Evolutionary conservation across 352 stramenopile species (phyloP), one percentile per base, ranked within the genome.

Genomic region (Globisporangium nunn): DNA sequence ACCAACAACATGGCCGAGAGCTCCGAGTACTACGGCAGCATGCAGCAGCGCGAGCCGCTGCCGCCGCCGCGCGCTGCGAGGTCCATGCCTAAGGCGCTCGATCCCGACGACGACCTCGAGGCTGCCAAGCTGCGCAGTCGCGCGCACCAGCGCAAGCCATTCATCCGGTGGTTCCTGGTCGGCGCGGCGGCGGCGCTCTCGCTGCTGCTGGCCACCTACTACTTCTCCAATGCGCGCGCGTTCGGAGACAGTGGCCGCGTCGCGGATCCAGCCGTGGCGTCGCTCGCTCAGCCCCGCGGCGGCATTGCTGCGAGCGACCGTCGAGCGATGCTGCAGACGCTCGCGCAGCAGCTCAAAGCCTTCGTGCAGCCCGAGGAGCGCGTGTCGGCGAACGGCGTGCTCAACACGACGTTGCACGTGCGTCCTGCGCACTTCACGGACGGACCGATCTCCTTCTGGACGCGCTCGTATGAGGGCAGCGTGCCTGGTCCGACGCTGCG

Each of bases 381-480:
- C 41, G 40, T 55, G 1, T 71, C 75, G 0, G 53, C 63, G 40
- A 63, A 83, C 56, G 82, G 85, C 47, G 71, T 81, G 58, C 75
- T 95, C 31, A 72, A 82, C 29, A 88, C 76, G 17, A 82, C 67
- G 17, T 54, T 95, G 12, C 63, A 58, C 10, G 74, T 93, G 14
- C 45, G 51, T 0, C 37, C 77, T 11, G 67, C 62, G 55, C 73
- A 68, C 28, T 79, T 87, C 37, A 66, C 67, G 8, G 66, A 72
- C 54, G 77, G 76, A 0, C 79, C 76, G 2, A 74, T 94, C 48
- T 66, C 74, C 8, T 91, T 93, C 67, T 88, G 71, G 57, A 91
- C 83, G 29, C 73, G 84, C 31, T 62, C 67, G 49, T 94, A 81
- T 63, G 81, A 92, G 30, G 60, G 71, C 49, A 67, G 59, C 33